phyloP scores from a whole-genome alignment of 495 filamentous ascomycete species.

The Parathielavia hyrcaniae region DNA sequence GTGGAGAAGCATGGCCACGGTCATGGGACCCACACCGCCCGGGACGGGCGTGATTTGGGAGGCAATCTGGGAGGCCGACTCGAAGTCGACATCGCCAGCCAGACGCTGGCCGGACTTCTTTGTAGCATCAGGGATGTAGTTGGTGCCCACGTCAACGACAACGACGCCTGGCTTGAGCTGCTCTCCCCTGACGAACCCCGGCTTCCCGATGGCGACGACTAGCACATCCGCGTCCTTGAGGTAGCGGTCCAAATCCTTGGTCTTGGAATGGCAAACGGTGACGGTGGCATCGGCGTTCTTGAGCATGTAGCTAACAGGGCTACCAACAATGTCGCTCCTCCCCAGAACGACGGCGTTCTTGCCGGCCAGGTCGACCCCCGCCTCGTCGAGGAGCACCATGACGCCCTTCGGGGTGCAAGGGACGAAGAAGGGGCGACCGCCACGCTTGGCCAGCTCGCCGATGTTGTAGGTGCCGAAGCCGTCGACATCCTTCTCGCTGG shows the following conservation, averaged over 20 bases:
- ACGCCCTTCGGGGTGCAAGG: constrained; percentile 97
- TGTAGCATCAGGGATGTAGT: constrained; percentile 87
- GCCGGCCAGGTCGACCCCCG: constrained; percentile 73
- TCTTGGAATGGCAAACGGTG: constrained; percentile 90
- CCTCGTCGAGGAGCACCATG: constrained; percentile 82
- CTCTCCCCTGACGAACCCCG: constrained; percentile 83
- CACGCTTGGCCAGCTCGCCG: constrained; percentile 90
- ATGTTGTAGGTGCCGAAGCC: constrained; percentile 92
- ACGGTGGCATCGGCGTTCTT: constrained; percentile 96
- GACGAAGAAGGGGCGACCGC: constrained; percentile 76
- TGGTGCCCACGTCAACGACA: constrained; percentile 96
- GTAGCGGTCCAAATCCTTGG: constrained; percentile 60
- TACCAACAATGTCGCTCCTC: constrained; percentile 93
- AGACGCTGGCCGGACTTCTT: constrained; percentile 89
- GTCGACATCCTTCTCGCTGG: constrained; percentile 94
- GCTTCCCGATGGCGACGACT: constrained; percentile 83
- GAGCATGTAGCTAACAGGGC: constrained; percentile 88
- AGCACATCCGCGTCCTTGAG: constrained; percentile 84
- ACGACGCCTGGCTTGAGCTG: constrained; percentile 92
- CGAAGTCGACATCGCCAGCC: constrained; percentile 95
- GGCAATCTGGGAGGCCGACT: constrained; percentile 75
- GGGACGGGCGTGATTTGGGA: constrained; percentile 97
- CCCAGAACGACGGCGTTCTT: constrained; percentile 95
- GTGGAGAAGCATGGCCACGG: constrained; percentile 91
- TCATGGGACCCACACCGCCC: constrained; percentile 96